Percentiles rank a stretch among this genome's conserved stretches.
phyloP scores from a whole-genome alignment of 306 rosid genomes.

The Abrus precatorius region DNA sequence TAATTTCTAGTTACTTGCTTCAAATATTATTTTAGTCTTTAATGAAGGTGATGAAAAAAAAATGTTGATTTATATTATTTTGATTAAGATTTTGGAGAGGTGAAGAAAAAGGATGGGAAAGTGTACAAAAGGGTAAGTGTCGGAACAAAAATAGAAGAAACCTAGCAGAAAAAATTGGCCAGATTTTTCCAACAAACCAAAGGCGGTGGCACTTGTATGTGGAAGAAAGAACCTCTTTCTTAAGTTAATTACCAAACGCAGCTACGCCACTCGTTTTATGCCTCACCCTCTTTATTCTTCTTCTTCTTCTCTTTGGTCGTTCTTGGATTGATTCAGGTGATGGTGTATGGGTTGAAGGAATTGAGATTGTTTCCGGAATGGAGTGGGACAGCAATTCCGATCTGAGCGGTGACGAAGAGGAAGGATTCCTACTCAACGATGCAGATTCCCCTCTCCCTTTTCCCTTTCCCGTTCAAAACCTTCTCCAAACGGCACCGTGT shows the following conservation, averaged over 20 bases:
- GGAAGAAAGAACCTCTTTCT: not conserved
- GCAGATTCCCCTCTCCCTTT: slow-evolving; percentile 62
- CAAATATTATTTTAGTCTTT: too few relatives aligned
- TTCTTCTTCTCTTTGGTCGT: not conserved
- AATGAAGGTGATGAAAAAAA: too few relatives aligned
- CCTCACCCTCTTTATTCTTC: not conserved
- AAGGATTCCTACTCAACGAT: slow-evolving; percentile 48
- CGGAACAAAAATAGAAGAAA: not conserved
- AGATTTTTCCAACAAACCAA: slow-evolving; percentile 23
- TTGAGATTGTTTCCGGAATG: slow-evolving; percentile 51
- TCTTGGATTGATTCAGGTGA: slow-evolving; percentile 17
- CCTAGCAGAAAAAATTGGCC: not conserved
- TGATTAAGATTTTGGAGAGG: too few relatives aligned
- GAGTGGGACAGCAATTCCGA: slow-evolving; percentile 99
- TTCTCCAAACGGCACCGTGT: slow-evolving; percentile 83
- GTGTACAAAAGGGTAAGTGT: not conserved
- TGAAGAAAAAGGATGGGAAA: not conserved
- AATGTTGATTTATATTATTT: too few relatives aligned
- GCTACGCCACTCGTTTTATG: slow-evolving; percentile 52
- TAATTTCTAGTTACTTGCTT: too few relatives aligned
- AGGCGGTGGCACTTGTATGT: slow-evolving; percentile 3
- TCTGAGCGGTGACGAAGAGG: slow-evolving; percentile 92
- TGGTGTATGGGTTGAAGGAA: slow-evolving; percentile 22
- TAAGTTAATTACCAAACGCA: not conserved
- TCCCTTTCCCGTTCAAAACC: slow-evolving; percentile 57